Conservation (phyloP, 106 monocot genomes). For the Narthecium ossifragum region DNA sequence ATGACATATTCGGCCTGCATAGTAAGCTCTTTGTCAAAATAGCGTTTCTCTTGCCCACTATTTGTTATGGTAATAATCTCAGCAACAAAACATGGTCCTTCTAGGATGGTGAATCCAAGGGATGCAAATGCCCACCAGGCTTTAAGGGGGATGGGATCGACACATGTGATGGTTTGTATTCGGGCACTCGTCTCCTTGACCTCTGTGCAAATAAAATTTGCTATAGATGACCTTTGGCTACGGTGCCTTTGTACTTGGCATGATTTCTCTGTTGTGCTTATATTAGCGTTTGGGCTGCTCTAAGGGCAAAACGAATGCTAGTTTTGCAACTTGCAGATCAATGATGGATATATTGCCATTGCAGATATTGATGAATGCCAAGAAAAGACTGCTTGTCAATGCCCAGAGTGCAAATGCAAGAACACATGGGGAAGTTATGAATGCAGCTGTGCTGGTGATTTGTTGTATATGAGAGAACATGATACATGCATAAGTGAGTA, state of each 20-base stretch:
- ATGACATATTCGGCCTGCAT: slow-evolving; percentile 62
- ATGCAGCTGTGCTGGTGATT: slow-evolving; percentile 66
- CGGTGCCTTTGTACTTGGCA: too few relatives aligned
- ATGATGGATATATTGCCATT: too few relatives aligned
- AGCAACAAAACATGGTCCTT: neutral
- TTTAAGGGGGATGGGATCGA: slow-evolving; percentile 86
- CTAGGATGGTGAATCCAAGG: slow-evolving; percentile 54
- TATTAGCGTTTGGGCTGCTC: too few relatives aligned
- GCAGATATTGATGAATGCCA: slow-evolving; percentile 97
- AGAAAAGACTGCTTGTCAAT: slow-evolving; percentile 73
- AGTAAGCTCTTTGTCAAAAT: slow-evolving; percentile 38
- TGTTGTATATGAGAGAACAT: slow-evolving; percentile 86
- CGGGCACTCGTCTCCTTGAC: neutral
- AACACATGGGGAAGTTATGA: slow-evolving; percentile 94
- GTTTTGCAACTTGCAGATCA: too few relatives aligned
- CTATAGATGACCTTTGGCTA: too few relatives aligned
- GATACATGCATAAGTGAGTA: slow-evolving; percentile 92
- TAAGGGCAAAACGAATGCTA: too few relatives aligned
- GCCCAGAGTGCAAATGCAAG: slow-evolving; percentile 79
- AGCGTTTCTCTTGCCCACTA: neutral
- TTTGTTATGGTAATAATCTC: neutral
- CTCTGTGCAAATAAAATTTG: too few relatives aligned
- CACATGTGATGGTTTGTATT: slow-evolving; percentile 81
- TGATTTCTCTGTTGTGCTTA: too few relatives aligned
- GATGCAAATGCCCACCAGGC: slow-evolving; percentile 86